Percentiles rank a stretch among this genome's conserved stretches.
phyloP scores from a whole-genome alignment of 2,329 filamentous ascomycete genomes.

The Colletotrichum godetiae region DNA sequence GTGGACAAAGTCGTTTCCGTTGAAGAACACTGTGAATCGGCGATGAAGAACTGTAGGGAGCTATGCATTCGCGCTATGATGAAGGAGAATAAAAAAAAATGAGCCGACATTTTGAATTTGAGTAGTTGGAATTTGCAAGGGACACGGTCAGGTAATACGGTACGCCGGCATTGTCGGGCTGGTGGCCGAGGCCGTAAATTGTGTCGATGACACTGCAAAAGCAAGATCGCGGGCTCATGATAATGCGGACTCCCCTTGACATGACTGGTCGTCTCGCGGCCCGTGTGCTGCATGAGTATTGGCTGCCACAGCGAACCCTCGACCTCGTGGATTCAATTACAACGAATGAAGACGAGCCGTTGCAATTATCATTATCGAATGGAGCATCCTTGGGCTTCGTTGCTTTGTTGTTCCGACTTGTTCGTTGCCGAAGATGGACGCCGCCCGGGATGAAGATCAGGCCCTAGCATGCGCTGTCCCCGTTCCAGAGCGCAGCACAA shows the following conservation, averaged over 20 bases:
- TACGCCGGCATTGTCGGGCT: background rate
- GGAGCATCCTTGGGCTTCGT: background rate
- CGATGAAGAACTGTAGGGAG: constrained; percentile 2
- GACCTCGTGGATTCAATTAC: background rate
- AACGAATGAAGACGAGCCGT: constrained; percentile 7
- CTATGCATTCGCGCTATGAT: background rate
- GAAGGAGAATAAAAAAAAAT: background rate
- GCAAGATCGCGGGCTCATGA: constrained; percentile 46
- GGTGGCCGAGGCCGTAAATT: background rate
- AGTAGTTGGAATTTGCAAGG: background rate
- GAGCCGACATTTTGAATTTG: background rate
- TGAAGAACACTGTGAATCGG: constrained; percentile 4
- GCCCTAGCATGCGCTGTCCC: background rate
- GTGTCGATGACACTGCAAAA: constrained; percentile 49
- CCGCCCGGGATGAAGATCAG: background rate
- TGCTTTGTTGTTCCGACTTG: background rate
- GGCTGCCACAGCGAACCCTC: background rate
- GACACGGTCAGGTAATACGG: background rate
- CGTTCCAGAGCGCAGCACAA: background rate
- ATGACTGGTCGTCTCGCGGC: background rate
- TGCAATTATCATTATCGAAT: background rate
- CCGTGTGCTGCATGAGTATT: constrained; percentile 6
- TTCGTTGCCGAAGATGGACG: background rate
- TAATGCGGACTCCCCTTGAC: background rate
- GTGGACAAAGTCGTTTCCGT: background rate